These are phyloP conservation scores for Ascosphaera apis DNA, from an alignment of 2,329 filamentous ascomycete species.

Conservation along the genomic window DNA sequence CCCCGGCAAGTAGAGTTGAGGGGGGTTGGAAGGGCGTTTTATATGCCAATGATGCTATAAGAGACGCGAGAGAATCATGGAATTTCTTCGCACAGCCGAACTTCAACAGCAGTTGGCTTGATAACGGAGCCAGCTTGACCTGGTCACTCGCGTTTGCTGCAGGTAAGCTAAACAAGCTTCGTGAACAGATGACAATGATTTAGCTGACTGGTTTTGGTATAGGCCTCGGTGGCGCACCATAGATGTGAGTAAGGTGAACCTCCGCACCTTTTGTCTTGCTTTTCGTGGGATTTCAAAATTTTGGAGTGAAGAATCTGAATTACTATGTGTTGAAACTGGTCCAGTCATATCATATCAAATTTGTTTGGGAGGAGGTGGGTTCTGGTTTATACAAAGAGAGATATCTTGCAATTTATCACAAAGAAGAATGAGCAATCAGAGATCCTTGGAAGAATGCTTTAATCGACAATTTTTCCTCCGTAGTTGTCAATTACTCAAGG, in stretches of 20 bases:
- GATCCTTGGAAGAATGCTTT: constrained; percentile 1
- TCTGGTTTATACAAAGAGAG: too few relatives aligned
- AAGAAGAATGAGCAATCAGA: too few relatives aligned
- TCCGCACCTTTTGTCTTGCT: neutral
- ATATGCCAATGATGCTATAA: constrained; percentile 57
- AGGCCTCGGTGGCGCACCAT: constrained; percentile 2
- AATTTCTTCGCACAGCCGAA: constrained; percentile 45
- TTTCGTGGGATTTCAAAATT: too few relatives aligned
- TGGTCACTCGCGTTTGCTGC: constrained; percentile 70
- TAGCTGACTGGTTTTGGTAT: constrained; percentile 6
- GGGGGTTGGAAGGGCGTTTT: constrained; percentile 76
- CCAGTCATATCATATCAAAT: too few relatives aligned
- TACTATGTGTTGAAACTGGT: too few relatives aligned
- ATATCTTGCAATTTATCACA: too few relatives aligned
- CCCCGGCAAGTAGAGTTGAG: constrained; percentile 29
- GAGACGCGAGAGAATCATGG: constrained; percentile 48
- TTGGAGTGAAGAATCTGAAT: too few relatives aligned
- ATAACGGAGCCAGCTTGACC: constrained; percentile 61
- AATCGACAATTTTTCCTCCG: neutral
- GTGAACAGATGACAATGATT: neutral
- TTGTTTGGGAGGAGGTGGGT: too few relatives aligned
- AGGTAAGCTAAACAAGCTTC: constrained; percentile 24
- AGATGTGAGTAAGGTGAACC: neutral
- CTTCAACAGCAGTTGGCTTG: constrained; percentile 41
- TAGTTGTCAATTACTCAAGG: neutral